phyloP scores from a whole-genome alignment of 805 yeast species.

The Kuraishia borneana region DNA sequence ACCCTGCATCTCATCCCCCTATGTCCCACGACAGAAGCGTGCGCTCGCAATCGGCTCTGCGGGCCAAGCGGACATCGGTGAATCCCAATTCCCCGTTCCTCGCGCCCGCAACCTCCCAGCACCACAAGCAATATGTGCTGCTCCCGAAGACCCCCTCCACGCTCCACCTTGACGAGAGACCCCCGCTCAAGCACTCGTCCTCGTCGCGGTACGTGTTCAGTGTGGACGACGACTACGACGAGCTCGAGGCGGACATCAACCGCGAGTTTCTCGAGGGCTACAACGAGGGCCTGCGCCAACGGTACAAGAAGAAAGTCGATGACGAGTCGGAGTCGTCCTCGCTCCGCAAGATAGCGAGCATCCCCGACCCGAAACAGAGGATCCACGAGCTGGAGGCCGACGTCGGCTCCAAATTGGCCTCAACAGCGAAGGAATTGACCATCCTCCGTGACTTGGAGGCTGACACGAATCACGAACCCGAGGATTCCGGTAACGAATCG shows the following conservation, averaged over 20 bases:
- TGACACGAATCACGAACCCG: constrained; percentile 4
- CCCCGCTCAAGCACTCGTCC: constrained; percentile 1
- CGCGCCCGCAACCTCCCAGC: background rate
- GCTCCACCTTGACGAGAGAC: background rate
- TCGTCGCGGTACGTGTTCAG: constrained; percentile 39
- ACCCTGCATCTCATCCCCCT: no score
- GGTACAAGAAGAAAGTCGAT: constrained; percentile 21
- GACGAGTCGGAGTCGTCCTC: constrained; percentile 1
- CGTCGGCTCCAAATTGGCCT: constrained; percentile 11
- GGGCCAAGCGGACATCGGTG: background rate
- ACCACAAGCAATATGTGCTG: constrained; percentile 3
- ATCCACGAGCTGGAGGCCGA: constrained; percentile 12
- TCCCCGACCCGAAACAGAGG: constrained; percentile 1
- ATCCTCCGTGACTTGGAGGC: constrained; percentile 17
- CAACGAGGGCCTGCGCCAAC: constrained; percentile 51
- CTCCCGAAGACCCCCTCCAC: background rate
- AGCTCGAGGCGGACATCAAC: constrained; percentile 48
- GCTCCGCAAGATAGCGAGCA: background rate
- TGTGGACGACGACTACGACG: constrained; percentile 76
- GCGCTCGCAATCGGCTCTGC: no score
- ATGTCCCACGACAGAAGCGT: no score
- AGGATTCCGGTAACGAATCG: constrained; percentile 14
- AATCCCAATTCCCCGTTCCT: constrained; percentile 1
- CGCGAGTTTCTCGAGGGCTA: constrained; percentile 62
- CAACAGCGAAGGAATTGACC: constrained; percentile 14